Evolutionary conservation across 768 basidiomycete species (phyloP).

Genomic region (Butyriboletus loyo): DNA sequence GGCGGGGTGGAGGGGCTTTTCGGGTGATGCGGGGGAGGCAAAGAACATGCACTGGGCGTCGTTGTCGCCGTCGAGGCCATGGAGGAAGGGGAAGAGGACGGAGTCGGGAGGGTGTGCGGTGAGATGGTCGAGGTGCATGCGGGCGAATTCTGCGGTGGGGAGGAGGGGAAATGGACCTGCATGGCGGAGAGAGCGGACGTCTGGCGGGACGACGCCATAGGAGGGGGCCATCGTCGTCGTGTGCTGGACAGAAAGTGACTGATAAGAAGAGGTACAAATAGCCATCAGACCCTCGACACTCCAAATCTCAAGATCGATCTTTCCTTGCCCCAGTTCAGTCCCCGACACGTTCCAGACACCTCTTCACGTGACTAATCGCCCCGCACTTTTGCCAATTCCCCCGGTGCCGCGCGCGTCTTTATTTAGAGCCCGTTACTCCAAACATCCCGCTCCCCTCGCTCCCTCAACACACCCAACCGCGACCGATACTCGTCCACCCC

Average conservation of each 20-base stretch:
- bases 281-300: constrained; percentile 15
- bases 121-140: constrained; percentile 60
- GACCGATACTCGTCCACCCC: constrained; percentile 88
- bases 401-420: constrained; percentile 26
- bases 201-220: constrained; percentile 23
- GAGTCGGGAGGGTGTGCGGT: constrained; percentile 74
- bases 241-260: not conserved
- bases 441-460: constrained; percentile 51
- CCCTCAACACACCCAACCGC: constrained; percentile 63
- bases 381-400: constrained; percentile 25
- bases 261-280: constrained; percentile 27
- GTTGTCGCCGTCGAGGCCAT: constrained; percentile 82
- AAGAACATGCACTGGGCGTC: constrained; percentile 82
- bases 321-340: constrained; percentile 1
- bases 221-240: constrained; percentile 16
- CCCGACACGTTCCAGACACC: constrained; percentile 16
- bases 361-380: constrained; percentile 14
- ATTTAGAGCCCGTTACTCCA: constrained; percentile 57
- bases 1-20: constrained; percentile 14
- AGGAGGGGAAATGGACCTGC: constrained; percentile 29
- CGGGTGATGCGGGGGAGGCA: constrained; percentile 31
- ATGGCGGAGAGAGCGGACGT: not conserved
- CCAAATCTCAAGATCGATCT: constrained; percentile 19
- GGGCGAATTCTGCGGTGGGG: constrained; percentile 50
- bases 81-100: constrained; percentile 85